These are phyloP conservation scores for Selenicereus undatus DNA, from an alignment of 148 eudicot species.

Conservation along the genomic window DNA sequence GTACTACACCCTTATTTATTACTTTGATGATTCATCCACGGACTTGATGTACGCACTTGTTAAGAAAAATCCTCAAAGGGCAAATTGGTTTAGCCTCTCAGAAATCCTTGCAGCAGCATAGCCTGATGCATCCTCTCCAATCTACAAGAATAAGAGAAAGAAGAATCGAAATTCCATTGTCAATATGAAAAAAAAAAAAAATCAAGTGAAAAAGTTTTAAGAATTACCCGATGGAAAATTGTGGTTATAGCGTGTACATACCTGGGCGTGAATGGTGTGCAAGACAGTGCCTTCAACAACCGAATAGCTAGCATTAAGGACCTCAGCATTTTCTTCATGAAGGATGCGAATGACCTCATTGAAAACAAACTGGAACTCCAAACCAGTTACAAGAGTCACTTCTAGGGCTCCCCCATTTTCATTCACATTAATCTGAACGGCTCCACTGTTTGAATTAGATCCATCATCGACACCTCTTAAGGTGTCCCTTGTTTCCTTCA, in stretches of 20 bases:
- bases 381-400: conserved; percentile 45
- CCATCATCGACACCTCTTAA: conserved; percentile 12
- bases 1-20: too few relatives aligned
- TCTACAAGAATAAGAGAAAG: conserved; percentile 13
- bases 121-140: conserved; percentile 30
- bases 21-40: background rate
- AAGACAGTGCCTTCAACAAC: conserved; percentile 41
- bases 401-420: conserved; percentile 41
- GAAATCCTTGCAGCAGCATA: conserved; percentile 37
- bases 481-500: conserved; percentile 39
- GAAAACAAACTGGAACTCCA: conserved; percentile 56
- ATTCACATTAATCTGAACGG: conserved; percentile 52
- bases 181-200: background rate
- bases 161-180: background rate
- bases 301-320: conserved; percentile 52
- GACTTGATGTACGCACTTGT: background rate
- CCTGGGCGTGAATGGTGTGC: conserved; percentile 74
- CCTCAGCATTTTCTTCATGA: conserved; percentile 58
- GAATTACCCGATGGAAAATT: background rate
- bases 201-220: background rate
- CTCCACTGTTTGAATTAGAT: background rate
- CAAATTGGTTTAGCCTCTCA: conserved; percentile 45
- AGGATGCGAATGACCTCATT: conserved; percentile 45
- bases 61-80: conserved; percentile 12
- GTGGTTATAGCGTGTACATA: conserved; percentile 8